Evolutionary conservation across 2,329 filamentous ascomycete species (phyloP).

Genomic region (Hirsutella minnesotensis): DNA sequence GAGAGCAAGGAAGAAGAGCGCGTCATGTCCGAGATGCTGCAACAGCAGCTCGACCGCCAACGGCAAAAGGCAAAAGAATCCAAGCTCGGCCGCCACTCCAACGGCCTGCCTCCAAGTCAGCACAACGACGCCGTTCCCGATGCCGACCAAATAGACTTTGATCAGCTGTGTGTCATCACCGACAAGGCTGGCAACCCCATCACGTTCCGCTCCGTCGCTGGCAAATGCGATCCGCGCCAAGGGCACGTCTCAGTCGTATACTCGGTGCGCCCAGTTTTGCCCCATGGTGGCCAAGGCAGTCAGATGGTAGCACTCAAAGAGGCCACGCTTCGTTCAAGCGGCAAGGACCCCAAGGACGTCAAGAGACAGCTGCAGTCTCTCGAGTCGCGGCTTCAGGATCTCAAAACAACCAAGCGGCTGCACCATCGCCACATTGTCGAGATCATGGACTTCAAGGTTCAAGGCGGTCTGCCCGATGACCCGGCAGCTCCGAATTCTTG

Average conservation of each 20-base stretch:
- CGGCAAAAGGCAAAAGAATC: slow-evolving; percentile 52
- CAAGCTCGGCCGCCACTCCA: slow-evolving; percentile 45
- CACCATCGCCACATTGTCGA: slow-evolving; percentile 68
- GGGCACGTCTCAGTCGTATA: slow-evolving; percentile 58
- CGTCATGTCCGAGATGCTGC: slow-evolving; percentile 56
- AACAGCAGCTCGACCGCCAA: slow-evolving; percentile 59
- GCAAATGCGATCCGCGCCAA: slow-evolving; percentile 52
- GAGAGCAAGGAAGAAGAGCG: slow-evolving; percentile 58
- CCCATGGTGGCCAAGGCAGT: slow-evolving; percentile 39
- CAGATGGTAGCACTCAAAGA: slow-evolving; percentile 66
- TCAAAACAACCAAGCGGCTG: slow-evolving; percentile 63
- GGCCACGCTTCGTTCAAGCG: slow-evolving; percentile 44
- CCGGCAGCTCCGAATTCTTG: slow-evolving; percentile 34
- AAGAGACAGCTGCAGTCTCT: slow-evolving; percentile 67
- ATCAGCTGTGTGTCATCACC: slow-evolving; percentile 51
- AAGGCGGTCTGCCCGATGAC: slow-evolving; percentile 34
- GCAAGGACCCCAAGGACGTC: slow-evolving; percentile 49
- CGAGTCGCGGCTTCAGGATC: slow-evolving; percentile 62
- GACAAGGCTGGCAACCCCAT: slow-evolving; percentile 52
- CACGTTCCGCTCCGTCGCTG: slow-evolving; percentile 59
- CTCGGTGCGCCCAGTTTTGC: slow-evolving; percentile 57
- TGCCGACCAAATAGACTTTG: slow-evolving; percentile 43
- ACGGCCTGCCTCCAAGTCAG: slow-evolving; percentile 16
- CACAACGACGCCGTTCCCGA: slow-evolving; percentile 16
- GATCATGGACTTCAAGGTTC: slow-evolving; percentile 73